A percentile compares a stretch with the other conserved stretches of the same genome.
Conservation (phyloP, 768 basidiomycete species). For the Panaeolus cyanescens region DNA sequence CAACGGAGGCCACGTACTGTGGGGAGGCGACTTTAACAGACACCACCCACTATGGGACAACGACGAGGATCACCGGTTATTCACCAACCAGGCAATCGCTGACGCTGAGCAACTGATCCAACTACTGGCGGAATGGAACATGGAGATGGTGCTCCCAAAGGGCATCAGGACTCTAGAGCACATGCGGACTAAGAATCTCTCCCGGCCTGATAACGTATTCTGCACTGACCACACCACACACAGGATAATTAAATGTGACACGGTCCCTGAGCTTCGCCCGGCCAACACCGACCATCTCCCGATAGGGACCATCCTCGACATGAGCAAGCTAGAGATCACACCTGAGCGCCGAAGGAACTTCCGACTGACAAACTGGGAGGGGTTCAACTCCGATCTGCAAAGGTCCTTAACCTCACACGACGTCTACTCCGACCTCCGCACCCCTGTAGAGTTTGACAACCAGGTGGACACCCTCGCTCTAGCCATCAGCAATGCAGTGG, state of each 20-base stretch:
- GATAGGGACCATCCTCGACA: constrained; percentile 29
- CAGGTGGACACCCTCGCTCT: constrained; percentile 5
- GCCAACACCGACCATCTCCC: constrained; percentile 42
- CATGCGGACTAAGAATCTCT: constrained; percentile 27
- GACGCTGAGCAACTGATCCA: constrained; percentile 27
- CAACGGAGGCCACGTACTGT: background rate
- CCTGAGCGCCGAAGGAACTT: constrained; percentile 22
- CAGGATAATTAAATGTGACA: constrained; percentile 20
- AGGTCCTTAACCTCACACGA: background rate
- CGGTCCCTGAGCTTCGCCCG: constrained; percentile 7
- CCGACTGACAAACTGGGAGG: constrained; percentile 29
- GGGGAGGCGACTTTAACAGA: constrained; percentile 12
- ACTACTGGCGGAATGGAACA: constrained; percentile 19
- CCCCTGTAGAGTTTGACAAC: background rate
- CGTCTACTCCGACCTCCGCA: background rate
- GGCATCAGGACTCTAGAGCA: constrained; percentile 33
- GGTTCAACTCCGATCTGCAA: constrained; percentile 22
- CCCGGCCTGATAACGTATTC: constrained; percentile 39
- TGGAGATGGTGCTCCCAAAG: constrained; percentile 35
- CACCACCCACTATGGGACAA: constrained; percentile 19
- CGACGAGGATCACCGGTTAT: constrained; percentile 28
- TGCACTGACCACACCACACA: constrained; percentile 13
- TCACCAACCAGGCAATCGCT: constrained; percentile 26
- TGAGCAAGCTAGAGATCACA: background rate
- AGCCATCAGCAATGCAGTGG: constrained; percentile 6